Evolutionary conservation across 2,329 filamentous ascomycete genomes (phyloP).

Genomic region (Cordyceps cicadae): DNA sequence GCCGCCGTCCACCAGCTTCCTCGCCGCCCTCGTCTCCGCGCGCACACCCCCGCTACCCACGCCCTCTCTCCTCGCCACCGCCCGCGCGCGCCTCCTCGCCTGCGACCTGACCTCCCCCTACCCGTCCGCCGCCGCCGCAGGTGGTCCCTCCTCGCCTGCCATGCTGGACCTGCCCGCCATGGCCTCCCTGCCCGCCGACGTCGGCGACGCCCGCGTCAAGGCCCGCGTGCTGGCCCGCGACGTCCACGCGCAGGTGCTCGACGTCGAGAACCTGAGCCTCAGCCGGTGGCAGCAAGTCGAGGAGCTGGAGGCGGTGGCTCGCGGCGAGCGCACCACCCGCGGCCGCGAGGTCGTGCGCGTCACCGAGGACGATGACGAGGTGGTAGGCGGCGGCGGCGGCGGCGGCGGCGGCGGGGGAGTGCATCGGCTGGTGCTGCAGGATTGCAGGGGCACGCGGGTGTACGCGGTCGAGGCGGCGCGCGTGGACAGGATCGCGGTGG

Average conservation of each 20-base stretch:
- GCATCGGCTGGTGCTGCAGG: constrained; percentile 77
- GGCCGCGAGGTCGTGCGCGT: constrained; percentile 79
- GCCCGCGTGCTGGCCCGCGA: constrained; percentile 51
- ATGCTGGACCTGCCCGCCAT: constrained; percentile 37
- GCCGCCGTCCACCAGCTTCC: constrained; percentile 47
- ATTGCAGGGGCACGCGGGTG: constrained; percentile 59
- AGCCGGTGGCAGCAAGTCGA: constrained; percentile 85
- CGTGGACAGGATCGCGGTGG: constrained; percentile 57
- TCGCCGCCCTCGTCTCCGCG: constrained; percentile 52
- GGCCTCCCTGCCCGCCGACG: constrained; percentile 43
- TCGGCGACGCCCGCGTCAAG: constrained; percentile 43
- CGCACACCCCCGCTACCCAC: constrained; percentile 52
- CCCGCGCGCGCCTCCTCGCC: constrained; percentile 69
- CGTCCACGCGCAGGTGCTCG: constrained; percentile 72
- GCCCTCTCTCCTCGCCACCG: constrained; percentile 67
- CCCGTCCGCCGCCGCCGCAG: no score
- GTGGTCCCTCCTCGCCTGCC: constrained; percentile 16
- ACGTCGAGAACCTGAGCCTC: constrained; percentile 72
- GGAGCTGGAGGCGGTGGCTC: constrained; percentile 62
- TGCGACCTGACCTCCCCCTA: constrained; percentile 43
- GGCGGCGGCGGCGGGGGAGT: constrained; percentile 31
- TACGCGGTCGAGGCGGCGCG: constrained; percentile 65
- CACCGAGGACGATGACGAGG: constrained; percentile 33
- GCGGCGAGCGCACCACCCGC: constrained; percentile 63
- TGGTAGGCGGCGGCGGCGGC: constrained; percentile 19